Evolutionary conservation across 495 filamentous ascomycete genomes (phyloP), one percentile per base, ranked within the genome.

Genomic region (Lindgomyces ingoldianus): DNA sequence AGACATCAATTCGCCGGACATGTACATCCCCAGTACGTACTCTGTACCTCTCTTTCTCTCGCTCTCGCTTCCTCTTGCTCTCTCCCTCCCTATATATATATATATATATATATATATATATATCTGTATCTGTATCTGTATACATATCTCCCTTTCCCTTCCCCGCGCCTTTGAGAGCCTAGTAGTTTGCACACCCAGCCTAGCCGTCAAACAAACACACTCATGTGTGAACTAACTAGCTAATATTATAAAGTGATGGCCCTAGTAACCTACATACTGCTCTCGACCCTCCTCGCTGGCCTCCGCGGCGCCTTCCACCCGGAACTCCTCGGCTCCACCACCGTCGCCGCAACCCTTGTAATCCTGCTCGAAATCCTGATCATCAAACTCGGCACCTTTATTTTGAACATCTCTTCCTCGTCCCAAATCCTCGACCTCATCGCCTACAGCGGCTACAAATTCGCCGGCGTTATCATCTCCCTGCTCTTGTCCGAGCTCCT

Each of bases 381-480:
- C 45, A 76, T 99, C 68, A 97, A 96, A 81, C 80, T 96, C 39
- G 94, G 93, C 24, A 91, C 88, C 72, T 98, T 98, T 72, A 85
- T 99, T 45, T 79, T 99, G 39, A 89, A 81, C 75, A 98, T 99
- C 78, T 91, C 87, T 71, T 93, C 93, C 70, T 89, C 87, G 58
- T 84, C 80, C 14, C 94, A 98, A 75, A 80, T 99, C 22, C 81
- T 97, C 60, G 94, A 99, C 67, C 75, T 99, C 36, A 85, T 98
- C 41, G 94, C 95, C 2, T 99, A 99, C 74, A 93, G 89, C 4
- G 95, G 95, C 12, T 99, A 99, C 76, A 99, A 99, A 78, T 99
- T 98, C 70, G 94, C 98, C 42, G 94, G 94, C 9, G 91, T 95
- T 57, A 98, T 97, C 65, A 81, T 89, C 52, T 96, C 90, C 1